Conservation (phyloP, 176 grass and related monocot genomes). For the Carex parvula region DNA sequence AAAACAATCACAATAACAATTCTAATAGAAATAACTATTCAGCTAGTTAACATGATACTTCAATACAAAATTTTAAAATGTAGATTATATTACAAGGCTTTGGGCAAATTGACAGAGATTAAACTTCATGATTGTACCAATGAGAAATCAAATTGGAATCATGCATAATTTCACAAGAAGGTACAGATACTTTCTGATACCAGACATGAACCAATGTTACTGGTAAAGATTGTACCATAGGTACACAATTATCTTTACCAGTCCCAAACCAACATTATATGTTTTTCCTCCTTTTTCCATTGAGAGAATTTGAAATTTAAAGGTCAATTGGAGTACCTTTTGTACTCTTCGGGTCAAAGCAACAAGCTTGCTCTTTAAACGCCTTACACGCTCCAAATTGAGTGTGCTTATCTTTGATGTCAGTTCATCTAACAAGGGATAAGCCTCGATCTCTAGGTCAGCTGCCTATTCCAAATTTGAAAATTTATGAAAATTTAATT, state of each 20-base stretch:
- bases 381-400: slow-evolving; percentile 78
- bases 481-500: neutral
- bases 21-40: neutral
- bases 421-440: slow-evolving; percentile 89
- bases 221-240: neutral
- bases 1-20: neutral
- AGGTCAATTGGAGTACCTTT: slow-evolving; percentile 44
- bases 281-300: neutral
- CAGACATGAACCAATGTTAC: neutral
- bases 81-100: neutral
- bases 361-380: slow-evolving; percentile 89
- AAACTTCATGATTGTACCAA: neutral
- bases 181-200: neutral
- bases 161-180: neutral
- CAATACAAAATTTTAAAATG: neutral
- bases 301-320: neutral
- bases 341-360: slow-evolving; percentile 91
- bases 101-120: neutral
- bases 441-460: slow-evolving; percentile 95
- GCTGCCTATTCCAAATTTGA: slow-evolving; percentile 46
- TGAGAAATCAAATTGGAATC: neutral
- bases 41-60: neutral
- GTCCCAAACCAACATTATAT: neutral
- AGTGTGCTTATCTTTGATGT: slow-evolving; percentile 94
- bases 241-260: neutral